Percentiles rank a stretch among this genome's conserved stretches.
phyloP scores from a whole-genome alignment of 2,329 filamentous ascomycete genomes.

The Pseudodiploospora longispora region DNA sequence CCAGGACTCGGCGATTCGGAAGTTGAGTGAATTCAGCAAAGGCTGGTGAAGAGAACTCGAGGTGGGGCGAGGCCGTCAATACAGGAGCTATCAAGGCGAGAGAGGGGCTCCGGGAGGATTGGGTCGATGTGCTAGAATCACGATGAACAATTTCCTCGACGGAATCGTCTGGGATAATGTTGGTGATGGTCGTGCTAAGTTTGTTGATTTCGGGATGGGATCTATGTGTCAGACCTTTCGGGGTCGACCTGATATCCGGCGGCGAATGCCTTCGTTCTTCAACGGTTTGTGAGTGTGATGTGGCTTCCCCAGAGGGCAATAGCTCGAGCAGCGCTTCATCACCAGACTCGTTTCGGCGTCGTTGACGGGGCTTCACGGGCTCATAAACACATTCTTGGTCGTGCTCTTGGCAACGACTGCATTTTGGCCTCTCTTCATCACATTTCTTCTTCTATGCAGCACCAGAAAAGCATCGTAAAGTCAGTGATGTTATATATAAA shows the following conservation, averaged over 20 bases:
- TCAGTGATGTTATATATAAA: conserved; percentile 6
- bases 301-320: background rate
- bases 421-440: conserved; percentile 43
- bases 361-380: conserved; percentile 32
- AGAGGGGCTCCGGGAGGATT: conserved; percentile 13
- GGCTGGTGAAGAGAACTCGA: conserved; percentile 44
- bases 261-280: background rate
- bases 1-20: conserved; percentile 44
- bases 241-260: no score
- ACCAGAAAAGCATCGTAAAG: conserved; percentile 1
- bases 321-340: background rate
- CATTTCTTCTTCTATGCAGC: conserved; percentile 48
- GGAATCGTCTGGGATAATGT: background rate
- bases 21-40: conserved; percentile 51
- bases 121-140: background rate
- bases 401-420: conserved; percentile 42
- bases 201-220: no score
- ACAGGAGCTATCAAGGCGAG: conserved; percentile 18
- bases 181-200: no score
- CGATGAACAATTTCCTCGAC: background rate
- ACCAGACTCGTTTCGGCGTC: conserved; percentile 24
- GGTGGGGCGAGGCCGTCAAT: conserved; percentile 22
- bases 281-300: no score
- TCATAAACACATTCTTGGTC: conserved; percentile 43
- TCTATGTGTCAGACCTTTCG: no score